phyloP scores from a whole-genome alignment of 345 rosid genomes.

The Limnanthes douglasii region DNA sequence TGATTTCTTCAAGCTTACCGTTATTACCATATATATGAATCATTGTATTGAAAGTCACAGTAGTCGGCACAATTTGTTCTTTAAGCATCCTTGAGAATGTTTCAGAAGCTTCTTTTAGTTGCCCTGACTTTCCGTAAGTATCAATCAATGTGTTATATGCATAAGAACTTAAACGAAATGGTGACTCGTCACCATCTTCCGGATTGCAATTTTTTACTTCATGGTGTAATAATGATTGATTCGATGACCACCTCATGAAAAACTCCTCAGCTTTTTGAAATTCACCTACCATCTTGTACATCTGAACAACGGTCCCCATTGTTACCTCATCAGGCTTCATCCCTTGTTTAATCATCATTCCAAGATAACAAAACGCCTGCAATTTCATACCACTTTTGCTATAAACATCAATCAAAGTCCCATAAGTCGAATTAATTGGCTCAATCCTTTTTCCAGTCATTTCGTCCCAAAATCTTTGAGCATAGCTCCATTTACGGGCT shows the following conservation, averaged over 20 bases:
- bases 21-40: conserved; percentile 73
- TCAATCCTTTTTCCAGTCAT: conserved; percentile 31
- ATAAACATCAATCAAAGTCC: conserved; percentile 78
- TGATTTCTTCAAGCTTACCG: conserved; percentile 48
- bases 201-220: conserved; percentile 5
- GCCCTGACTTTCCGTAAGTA: conserved; percentile 75
- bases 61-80: conserved; percentile 61
- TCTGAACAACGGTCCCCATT: conserved; percentile 59
- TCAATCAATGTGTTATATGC: conserved; percentile 79
- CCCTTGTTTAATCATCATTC: conserved; percentile 57
- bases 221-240: conserved; percentile 18
- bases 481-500: conserved; percentile 45
- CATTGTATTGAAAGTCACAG: conserved; percentile 79
- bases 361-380: conserved; percentile 55
- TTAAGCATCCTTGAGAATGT: conserved; percentile 49
- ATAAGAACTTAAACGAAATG: conserved; percentile 38
- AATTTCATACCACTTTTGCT: conserved; percentile 64
- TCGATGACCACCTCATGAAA: conserved; percentile 59
- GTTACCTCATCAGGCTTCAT: conserved; percentile 83
- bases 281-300: conserved; percentile 78
- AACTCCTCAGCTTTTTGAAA: conserved; percentile 63
- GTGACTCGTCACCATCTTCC: conserved; percentile 8
- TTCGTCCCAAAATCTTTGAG: conserved; percentile 55
- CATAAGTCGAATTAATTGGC: conserved; percentile 70
- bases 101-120: conserved; percentile 51